Evolutionary conservation across 2,329 filamentous ascomycete species (phyloP).

Genomic region (Aspergillus terreus): DNA sequence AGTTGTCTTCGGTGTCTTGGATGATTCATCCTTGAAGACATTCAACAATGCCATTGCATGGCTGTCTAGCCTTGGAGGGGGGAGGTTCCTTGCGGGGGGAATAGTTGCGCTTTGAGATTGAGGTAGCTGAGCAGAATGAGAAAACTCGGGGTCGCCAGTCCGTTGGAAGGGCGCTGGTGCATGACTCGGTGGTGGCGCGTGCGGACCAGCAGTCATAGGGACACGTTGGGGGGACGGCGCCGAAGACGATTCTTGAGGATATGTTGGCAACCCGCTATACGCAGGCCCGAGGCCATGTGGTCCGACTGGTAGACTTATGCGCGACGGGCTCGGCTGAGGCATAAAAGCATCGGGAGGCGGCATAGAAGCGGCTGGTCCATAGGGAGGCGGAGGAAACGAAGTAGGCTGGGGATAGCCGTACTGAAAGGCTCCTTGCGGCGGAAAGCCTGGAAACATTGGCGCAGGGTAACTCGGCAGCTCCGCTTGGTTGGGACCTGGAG

Average conservation of each 20-base stretch:
- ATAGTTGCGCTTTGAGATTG: constrained; percentile 43
- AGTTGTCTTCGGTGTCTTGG: constrained; percentile 22
- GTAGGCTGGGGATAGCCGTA: constrained; percentile 7
- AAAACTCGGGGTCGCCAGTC: constrained; percentile 45
- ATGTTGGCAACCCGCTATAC: constrained; percentile 18
- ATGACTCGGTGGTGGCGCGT: constrained; percentile 8
- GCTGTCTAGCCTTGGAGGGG: constrained; percentile 55
- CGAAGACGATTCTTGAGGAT: constrained; percentile 18
- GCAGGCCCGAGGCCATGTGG: constrained; percentile 15
- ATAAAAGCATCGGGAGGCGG: constrained; percentile 1
- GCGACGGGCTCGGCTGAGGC: constrained; percentile 5
- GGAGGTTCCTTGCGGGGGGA: constrained; percentile 56
- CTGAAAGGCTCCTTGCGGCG: constrained; percentile 29
- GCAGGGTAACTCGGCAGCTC: constrained; percentile 53
- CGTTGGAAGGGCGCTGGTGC: constrained; percentile 42
- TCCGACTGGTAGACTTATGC: background rate
- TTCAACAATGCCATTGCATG: constrained; percentile 58
- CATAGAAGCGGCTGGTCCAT: constrained; percentile 9
- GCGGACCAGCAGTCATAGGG: constrained; percentile 12
- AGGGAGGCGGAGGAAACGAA: background rate
- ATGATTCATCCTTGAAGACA: constrained; percentile 49
- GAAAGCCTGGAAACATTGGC: constrained; percentile 39
- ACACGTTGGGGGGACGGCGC: constrained; percentile 7
- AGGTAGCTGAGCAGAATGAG: constrained; percentile 30
- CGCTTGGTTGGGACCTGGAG: constrained; percentile 50